Base-by-base conservation (phyloP, 163 green algal genomes). In the Volvox carteri region DNA sequence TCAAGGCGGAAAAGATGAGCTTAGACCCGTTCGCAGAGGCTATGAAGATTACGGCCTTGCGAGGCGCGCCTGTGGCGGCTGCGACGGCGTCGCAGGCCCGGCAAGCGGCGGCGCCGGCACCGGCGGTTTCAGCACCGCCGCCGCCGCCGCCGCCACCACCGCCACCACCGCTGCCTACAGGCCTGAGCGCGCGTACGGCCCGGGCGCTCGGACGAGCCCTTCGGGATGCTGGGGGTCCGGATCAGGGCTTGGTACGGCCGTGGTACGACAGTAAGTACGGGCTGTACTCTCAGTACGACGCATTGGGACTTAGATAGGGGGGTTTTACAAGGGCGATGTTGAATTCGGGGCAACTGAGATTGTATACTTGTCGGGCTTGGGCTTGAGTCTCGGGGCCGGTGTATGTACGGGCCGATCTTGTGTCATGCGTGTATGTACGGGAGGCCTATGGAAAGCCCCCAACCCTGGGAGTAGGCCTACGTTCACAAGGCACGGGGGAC, bases 21-120 rank as follows among this genome's bases (percentile, higher is more conserved):
- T 19, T 9, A 1, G 81, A 88, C 81, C 81, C 48, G 46, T 88
- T 88, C 48, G 46, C 67, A 16, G 65, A 35, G 33, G 62, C 48
- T 28, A 80, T 88, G 81, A 28, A 25, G 30, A 42, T 88, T 1
- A 58, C n/a, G 33, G 81, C 81, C 1, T 68, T 80, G 21, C 2
- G 67, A 30, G 62, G 33, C 23, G 11, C 50, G 30, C 28, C 73
- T 28, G 44, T 28, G 9, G 44, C 70, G 41, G 73, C 73, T 12
- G 25, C 70, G 37, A 5, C 37, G 28, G 25, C 18, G 30, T 48
- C 67, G 30, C 67, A 54, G 73, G 16, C 21, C 21, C 46, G 50
- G 25, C 44, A 81, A 3, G 5, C 74, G 25, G 56, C 56, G 56
- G 33, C 48, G 25, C 54, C 12, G 19, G 35, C 54, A 65, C 18